These are phyloP conservation scores for Aspergillus sp. DNA, from an alignment of 2,329 filamentous ascomycete species.

Conservation along the genomic window DNA sequence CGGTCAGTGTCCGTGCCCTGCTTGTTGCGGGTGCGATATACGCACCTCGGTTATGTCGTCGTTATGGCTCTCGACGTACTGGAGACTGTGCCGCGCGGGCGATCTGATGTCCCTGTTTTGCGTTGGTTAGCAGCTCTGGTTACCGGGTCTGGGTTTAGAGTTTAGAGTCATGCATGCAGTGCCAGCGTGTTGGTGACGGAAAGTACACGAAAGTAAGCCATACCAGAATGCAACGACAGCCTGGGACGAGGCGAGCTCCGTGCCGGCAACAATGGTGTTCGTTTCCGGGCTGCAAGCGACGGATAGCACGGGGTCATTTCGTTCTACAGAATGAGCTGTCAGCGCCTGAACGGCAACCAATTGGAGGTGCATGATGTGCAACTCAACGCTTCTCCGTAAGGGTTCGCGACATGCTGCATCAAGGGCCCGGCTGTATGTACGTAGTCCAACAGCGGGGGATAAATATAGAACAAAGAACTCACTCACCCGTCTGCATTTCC, in stretches of 20 bases:
- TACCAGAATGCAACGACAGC: constrained; percentile 37
- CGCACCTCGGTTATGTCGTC: constrained; percentile 52
- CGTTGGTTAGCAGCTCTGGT: constrained; percentile 18
- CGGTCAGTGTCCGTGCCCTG: constrained; percentile 1
- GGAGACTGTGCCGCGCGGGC: constrained; percentile 23
- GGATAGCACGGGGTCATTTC: constrained; percentile 43
- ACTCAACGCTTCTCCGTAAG: too few relatives aligned
- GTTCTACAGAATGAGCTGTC: constrained; percentile 28
- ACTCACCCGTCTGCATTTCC: constrained; percentile 29
- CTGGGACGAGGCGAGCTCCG: constrained; percentile 41
- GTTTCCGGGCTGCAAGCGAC: constrained; percentile 39
- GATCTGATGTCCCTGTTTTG: constrained; percentile 35
- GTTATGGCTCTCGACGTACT: constrained; percentile 41
- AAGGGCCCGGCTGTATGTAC: constrained; percentile 2
- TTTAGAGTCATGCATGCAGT: too few relatives aligned
- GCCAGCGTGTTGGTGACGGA: background rate
- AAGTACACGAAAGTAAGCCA: background rate
- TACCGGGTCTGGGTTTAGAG: too few relatives aligned
- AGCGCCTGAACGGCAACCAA: background rate
- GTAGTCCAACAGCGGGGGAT: constrained; percentile 1
- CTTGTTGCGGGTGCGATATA: constrained; percentile 8
- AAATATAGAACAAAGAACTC: constrained; percentile 3
- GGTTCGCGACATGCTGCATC: too few relatives aligned
- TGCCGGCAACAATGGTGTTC: constrained; percentile 46
- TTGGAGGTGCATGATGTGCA: background rate